Conservation (phyloP, 2,329 filamentous ascomycete genomes). For the Diaporthe velutina region DNA sequence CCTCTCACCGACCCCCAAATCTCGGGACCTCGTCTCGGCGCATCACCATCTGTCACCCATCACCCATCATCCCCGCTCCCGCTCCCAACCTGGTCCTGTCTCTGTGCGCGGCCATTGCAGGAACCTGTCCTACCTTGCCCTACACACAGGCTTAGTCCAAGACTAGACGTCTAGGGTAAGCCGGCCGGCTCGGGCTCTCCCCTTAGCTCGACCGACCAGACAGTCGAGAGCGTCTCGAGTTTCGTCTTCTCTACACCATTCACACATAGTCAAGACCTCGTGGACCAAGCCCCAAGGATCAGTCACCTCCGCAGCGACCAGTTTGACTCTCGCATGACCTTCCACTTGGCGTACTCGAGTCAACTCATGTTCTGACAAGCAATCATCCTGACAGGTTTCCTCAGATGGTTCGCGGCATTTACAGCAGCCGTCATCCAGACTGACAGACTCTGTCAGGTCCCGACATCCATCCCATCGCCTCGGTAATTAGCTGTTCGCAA, state of each 20-base stretch:
- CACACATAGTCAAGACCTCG: background rate
- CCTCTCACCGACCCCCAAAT: constrained; percentile 24
- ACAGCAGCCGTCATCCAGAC: constrained; percentile 8
- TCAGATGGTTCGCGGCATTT: constrained; percentile 25
- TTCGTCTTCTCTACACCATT: constrained; percentile 17
- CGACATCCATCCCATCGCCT: background rate
- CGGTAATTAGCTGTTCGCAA: background rate
- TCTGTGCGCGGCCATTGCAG: background rate
- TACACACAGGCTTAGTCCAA: background rate
- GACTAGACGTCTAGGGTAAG: background rate
- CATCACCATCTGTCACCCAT: constrained; percentile 17
- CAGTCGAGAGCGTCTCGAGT: background rate
- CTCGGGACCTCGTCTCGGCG: constrained; percentile 3
- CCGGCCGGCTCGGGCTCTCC: constrained; percentile 14
- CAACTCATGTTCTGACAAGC: constrained; percentile 26
- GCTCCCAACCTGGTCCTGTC: constrained; percentile 1
- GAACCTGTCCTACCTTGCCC: background rate
- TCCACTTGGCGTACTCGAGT: background rate
- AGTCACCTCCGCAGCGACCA: background rate
- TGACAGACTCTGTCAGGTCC: background rate
- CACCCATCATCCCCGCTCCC: constrained; percentile 25
- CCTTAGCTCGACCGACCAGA: background rate
- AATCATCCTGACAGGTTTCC: constrained; percentile 18
- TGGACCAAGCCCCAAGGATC: constrained; percentile 1
- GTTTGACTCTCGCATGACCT: constrained; percentile 9